Conservation (phyloP, 805 yeast species). For the Soucietia sequanensis region DNA sequence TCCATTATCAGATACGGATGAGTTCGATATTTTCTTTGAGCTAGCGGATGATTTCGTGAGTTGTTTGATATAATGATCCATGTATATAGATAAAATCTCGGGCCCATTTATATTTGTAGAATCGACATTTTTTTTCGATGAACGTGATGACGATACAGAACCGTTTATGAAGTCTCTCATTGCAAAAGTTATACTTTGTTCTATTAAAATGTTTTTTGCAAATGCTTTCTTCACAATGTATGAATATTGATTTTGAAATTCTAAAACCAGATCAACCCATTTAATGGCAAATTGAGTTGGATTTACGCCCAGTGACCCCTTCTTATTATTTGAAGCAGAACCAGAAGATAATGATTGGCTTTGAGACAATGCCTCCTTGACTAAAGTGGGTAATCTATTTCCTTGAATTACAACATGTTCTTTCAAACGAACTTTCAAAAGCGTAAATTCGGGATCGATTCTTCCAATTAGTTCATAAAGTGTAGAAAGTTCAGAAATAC, state of each 20-base stretch:
- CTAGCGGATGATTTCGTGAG: conserved; percentile 20
- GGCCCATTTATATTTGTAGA: conserved; percentile 29
- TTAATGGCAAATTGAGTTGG: conserved; percentile 56
- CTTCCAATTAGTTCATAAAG: conserved; percentile 51
- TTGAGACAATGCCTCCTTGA: conserved; percentile 12
- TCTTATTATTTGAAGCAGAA: conserved; percentile 7
- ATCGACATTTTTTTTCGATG: conserved; percentile 39
- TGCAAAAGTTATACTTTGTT: conserved; percentile 57
- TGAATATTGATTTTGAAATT: conserved; percentile 51
- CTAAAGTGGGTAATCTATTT: conserved; percentile 23
- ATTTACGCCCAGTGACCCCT: conserved; percentile 11
- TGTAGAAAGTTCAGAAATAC: conserved; percentile 42
- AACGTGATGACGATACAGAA: conserved; percentile 18
- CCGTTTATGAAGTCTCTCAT: conserved; percentile 60
- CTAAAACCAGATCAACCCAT: conserved; percentile 64
- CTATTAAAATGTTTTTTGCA: conserved; percentile 46
- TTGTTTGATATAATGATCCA: conserved; percentile 41
- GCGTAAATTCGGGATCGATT: conserved; percentile 52
- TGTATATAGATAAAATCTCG: conserved; percentile 38
- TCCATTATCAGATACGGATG: conserved; percentile 4
- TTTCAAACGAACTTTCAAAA: conserved; percentile 48
- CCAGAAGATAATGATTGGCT: background rate
- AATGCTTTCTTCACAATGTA: conserved; percentile 48
- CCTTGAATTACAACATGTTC: conserved; percentile 51
- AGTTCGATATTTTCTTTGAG: conserved; percentile 10